Evolutionary conservation across 345 rosid species (phyloP), one percentile per base, ranked within the genome.

Genomic region (Eucalyptus microcorys): DNA sequence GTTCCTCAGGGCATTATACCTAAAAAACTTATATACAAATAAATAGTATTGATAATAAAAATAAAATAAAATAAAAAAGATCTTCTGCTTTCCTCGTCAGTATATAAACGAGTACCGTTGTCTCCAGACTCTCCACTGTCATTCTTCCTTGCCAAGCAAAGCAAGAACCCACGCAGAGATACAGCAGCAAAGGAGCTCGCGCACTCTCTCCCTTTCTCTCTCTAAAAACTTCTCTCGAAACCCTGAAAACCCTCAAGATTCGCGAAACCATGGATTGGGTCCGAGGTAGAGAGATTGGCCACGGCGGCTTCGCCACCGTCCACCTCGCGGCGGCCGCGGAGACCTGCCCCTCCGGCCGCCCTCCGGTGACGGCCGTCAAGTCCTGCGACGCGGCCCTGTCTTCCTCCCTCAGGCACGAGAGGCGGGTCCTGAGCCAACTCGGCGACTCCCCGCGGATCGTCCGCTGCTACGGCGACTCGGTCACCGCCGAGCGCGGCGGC

Each of bases 281-380:
- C 64, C 57, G 87, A 0, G 87, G 43, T 47, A 34, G 40, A 55
- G 87, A 86, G 59, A 50, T 86, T 55, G 87, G 87, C 64, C 59
- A 34, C 34, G 87, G 87, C 47, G 87, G 47, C 48, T 86, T 86
- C 48, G 26, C 87, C 87, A 86, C 94, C 16, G 96, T 97, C 30
- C 92, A 91, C 91, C 88, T 97, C n/a, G 96, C 95, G 10, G 88
- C 71, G 43, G 86, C 71, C 68, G 48, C 50, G 1, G 87, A 34
- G 14, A 90, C 87, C 8, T 37, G 87, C 52, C 50, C 59, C 15
- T 86, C 91, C 86, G 87, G 47, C 57, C 89, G 87, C 49, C 96
- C 95, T 7, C 91, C 94, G 3, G 7, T 89, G 4, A 91, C 95
- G 93, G 99, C 96, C 2, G 98, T 96, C 43, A 97, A 97, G 91